Percentiles rank a stretch among this genome's conserved stretches.
Evolutionary conservation across 192 early-diverging fungal genomes (phyloP).

Genomic region (Coemansia sp.): DNA sequence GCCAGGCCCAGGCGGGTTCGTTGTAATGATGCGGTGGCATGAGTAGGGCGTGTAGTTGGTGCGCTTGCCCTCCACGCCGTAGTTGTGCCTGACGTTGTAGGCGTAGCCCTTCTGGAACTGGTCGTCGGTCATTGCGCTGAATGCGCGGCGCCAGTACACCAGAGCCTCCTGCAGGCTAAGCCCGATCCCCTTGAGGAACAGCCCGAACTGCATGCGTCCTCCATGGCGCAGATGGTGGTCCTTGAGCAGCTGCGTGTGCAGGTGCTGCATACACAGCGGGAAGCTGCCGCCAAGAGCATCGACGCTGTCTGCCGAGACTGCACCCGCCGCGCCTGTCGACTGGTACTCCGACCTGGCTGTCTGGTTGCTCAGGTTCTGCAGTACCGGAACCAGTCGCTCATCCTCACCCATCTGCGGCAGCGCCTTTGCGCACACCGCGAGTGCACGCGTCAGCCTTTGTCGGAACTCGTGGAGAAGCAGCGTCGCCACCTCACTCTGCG

Average conservation of each 20-base stretch:
- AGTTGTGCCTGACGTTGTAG: conserved; percentile 95
- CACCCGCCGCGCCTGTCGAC: conserved; percentile 52
- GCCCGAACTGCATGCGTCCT: conserved; percentile 85
- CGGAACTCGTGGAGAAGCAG: conserved; percentile 79
- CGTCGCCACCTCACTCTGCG: conserved; percentile 64
- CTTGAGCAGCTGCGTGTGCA: conserved; percentile 67
- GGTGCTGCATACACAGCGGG: conserved; percentile 88
- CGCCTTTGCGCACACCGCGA: conserved; percentile 69
- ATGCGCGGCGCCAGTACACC: conserved; percentile 86
- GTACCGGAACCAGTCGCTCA: conserved; percentile 82
- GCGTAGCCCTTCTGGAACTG: conserved; percentile 91
- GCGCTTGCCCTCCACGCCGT: conserved; percentile 91
- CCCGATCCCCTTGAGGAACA: conserved; percentile 96
- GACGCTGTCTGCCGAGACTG: conserved; percentile 66
- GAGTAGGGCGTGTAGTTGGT: conserved; percentile 75
- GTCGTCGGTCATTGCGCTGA: conserved; percentile 77
- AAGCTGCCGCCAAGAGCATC: conserved; percentile 70
- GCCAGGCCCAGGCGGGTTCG: conserved; percentile 71
- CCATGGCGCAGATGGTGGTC: conserved; percentile 84
- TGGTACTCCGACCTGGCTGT: conserved; percentile 71
- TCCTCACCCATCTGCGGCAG: conserved; percentile 90
- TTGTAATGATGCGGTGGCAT: conserved; percentile 85
- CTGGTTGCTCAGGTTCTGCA: conserved; percentile 83
- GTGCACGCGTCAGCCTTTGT: conserved; percentile 51
- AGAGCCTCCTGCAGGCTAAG: conserved; percentile 86